Percentiles rank a stretch among this genome's conserved stretches.
Evolutionary conservation across 2,329 filamentous ascomycete species (phyloP).

Genomic region (Waltergamsia citrina): DNA sequence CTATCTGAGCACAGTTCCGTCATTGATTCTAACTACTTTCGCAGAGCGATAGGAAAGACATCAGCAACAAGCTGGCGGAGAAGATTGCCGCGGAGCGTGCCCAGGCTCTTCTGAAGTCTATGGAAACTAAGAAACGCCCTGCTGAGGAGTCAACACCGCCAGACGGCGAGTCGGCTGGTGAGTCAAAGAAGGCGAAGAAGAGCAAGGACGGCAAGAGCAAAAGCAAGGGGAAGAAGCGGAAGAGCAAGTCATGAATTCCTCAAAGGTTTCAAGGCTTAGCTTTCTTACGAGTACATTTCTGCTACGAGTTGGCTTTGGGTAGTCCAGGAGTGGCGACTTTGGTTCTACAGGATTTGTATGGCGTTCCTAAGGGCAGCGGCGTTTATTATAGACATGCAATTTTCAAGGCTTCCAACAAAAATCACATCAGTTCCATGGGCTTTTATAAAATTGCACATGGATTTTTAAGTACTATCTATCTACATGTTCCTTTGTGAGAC

Average conservation of each 20-base stretch:
- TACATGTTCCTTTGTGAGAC: too few species aligned
- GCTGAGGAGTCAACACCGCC: conserved; percentile 19
- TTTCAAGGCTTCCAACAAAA: too few species aligned
- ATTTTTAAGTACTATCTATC: too few species aligned
- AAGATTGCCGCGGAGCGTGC: conserved; percentile 47
- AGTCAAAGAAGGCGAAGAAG: conserved; percentile 17
- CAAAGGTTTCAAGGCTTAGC: too few species aligned
- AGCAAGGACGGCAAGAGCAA: conserved; percentile 22
- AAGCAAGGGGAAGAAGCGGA: conserved; percentile 10
- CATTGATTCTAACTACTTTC: neutral
- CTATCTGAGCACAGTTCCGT: neutral
- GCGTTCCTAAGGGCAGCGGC: too few species aligned
- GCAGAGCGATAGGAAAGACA: conserved; percentile 39
- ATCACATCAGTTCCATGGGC: too few species aligned
- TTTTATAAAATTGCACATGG: too few species aligned
- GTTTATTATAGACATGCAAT: too few species aligned
- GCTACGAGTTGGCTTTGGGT: too few species aligned
- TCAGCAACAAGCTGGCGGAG: conserved; percentile 43
- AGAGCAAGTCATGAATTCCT: neutral
- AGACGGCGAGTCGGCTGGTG: conserved; percentile 9
- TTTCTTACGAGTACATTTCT: too few species aligned
- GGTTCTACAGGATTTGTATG: too few species aligned
- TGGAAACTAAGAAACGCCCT: conserved; percentile 34
- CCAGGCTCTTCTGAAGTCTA: conserved; percentile 37
- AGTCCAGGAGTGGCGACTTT: too few species aligned